Conservation (phyloP, 768 basidiomycete species). For the Phaeolepiota aurea region DNA sequence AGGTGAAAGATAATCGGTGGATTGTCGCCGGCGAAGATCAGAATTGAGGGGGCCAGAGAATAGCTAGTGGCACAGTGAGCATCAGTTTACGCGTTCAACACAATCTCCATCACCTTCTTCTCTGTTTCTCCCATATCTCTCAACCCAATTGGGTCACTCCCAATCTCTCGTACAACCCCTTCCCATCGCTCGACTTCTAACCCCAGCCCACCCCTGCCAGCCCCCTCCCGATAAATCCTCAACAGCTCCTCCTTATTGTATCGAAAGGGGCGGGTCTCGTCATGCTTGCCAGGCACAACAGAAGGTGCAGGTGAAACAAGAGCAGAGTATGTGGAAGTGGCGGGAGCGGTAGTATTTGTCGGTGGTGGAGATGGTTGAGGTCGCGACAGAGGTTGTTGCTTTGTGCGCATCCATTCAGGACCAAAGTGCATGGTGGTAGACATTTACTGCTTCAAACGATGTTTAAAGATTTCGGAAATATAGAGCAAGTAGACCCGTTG, state of each 20-base stretch:
- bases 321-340: constrained; percentile 63
- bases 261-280: constrained; percentile 71
- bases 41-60: constrained; percentile 81
- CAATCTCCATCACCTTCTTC: constrained; percentile 63
- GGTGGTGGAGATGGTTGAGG: constrained; percentile 44
- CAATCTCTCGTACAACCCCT: constrained; percentile 75
- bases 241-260: constrained; percentile 84
- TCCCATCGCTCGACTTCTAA: constrained; percentile 87
- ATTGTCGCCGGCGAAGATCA: constrained; percentile 80
- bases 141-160: constrained; percentile 62
- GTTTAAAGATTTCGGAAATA: background rate
- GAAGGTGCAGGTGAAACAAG: constrained; percentile 50
- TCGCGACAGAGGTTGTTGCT: constrained; percentile 49
- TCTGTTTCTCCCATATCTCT: constrained; percentile 78
- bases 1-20: constrained; percentile 61
- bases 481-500: constrained; percentile 4
- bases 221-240: constrained; percentile 74
- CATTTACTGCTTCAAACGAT: constrained; percentile 24
- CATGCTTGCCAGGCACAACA: constrained; percentile 43
- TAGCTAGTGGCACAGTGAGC: constrained; percentile 41
- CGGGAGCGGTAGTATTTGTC: constrained; percentile 28
- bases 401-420: constrained; percentile 89
- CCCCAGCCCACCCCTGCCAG: constrained; percentile 64
- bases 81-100: constrained; percentile 11
- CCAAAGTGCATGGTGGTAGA: constrained; percentile 82